phyloP scores from a whole-genome alignment of 345 rosid genomes.

The Arabis alpina region DNA sequence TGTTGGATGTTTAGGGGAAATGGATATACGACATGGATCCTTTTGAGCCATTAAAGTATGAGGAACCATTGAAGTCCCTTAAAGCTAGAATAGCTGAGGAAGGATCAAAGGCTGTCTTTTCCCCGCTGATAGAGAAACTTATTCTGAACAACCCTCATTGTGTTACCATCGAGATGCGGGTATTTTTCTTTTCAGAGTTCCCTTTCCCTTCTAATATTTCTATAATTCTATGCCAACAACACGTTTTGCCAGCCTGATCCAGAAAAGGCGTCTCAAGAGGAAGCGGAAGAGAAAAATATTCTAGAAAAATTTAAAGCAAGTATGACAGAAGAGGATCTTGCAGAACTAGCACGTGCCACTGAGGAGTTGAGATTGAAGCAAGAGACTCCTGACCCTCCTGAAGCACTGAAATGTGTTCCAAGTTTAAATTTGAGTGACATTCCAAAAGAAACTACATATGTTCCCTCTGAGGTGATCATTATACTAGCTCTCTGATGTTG shows the following conservation, averaged over 20 bases:
- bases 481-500: conserved; percentile 25
- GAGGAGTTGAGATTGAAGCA: conserved; percentile 83
- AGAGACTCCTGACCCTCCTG: conserved; percentile 97
- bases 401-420: conserved; percentile 85
- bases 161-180: conserved; percentile 98
- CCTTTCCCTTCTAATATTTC: conserved; percentile 18
- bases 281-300: conserved; percentile 75
- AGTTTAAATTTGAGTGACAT: conserved; percentile 76
- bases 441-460: conserved; percentile 78
- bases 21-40: conserved; percentile 99
- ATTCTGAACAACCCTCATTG: conserved; percentile 82
- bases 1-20: conserved; percentile 64
- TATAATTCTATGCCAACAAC: conserved; percentile 31
- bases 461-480: conserved; percentile 74
- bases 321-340: conserved; percentile 94
- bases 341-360: conserved; percentile 86
- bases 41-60: conserved; percentile 90
- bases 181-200: conserved; percentile 31
- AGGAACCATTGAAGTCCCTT: conserved; percentile 74
- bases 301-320: conserved; percentile 71
- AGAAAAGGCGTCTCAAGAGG: conserved; percentile 83
- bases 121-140: conserved; percentile 84
- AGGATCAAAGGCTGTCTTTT: conserved; percentile 94
- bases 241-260: conserved; percentile 76
- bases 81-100: conserved; percentile 85